These are phyloP conservation scores for Colletotrichum higginsianum DNA, from an alignment of 2,329 filamentous ascomycete species.

Conservation along the genomic window DNA sequence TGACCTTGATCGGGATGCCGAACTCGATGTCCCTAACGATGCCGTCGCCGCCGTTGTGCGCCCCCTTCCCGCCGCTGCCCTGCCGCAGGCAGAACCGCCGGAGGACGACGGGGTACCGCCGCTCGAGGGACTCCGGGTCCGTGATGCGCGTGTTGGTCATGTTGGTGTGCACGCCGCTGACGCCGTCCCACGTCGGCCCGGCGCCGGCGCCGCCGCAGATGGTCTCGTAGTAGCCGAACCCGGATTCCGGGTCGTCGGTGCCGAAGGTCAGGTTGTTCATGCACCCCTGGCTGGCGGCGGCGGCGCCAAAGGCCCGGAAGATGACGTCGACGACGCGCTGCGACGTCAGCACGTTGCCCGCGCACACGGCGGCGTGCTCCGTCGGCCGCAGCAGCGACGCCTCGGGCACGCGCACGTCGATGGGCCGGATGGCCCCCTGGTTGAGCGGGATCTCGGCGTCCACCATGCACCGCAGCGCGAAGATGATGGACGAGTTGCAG, in stretches of 20 bases:
- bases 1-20: constrained; percentile 76
- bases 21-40: constrained; percentile 81
- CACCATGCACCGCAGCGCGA: constrained; percentile 52
- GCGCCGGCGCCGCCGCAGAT: constrained; percentile 85
- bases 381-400: constrained; percentile 59
- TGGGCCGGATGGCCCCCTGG: constrained; percentile 77
- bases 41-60: constrained; percentile 76
- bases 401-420: constrained; percentile 80
- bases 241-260: constrained; percentile 67
- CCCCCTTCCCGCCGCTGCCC: constrained; percentile 74
- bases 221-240: constrained; percentile 91
- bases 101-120: constrained; percentile 81
- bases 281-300: constrained; percentile 83
- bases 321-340: constrained; percentile 74
- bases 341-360: constrained; percentile 52
- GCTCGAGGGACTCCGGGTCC: constrained; percentile 84
- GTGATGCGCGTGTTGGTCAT: constrained; percentile 92
- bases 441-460: constrained; percentile 53
- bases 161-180: constrained; percentile 82
- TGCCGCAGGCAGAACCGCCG: constrained; percentile 76
- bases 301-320: constrained; percentile 81
- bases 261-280: constrained; percentile 87
- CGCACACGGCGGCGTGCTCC: constrained; percentile 51
- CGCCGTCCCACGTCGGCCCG: constrained; percentile 80
- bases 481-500: constrained; percentile 53